Evolutionary conservation across 805 yeast species (phyloP).

Genomic region (Teunomyces gatunensis): DNA sequence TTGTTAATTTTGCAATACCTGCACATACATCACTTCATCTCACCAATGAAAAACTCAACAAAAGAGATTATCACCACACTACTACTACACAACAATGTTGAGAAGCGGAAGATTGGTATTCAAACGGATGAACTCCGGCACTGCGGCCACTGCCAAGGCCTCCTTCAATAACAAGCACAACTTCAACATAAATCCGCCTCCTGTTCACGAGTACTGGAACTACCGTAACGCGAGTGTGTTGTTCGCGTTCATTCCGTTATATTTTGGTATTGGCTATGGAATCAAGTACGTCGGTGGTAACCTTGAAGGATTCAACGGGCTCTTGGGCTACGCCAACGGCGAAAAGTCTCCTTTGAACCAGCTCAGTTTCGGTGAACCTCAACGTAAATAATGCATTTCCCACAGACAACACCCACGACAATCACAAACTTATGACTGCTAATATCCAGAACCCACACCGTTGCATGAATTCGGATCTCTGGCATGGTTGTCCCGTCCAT

Average conservation of each 20-base stretch:
- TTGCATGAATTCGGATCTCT: no score
- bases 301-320: slow-evolving; percentile 29
- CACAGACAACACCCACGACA: no score
- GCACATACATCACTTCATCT: not conserved
- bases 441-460: no score
- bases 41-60: slow-evolving; percentile 2
- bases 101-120: slow-evolving; percentile 20
- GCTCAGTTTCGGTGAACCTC: slow-evolving; percentile 38
- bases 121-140: slow-evolving; percentile 29
- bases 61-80: not conserved
- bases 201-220: slow-evolving; percentile 46
- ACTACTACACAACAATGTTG: slow-evolving; percentile 21
- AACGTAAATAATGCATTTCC: slow-evolving; percentile 12
- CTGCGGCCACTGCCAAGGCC: slow-evolving; percentile 14
- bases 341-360: slow-evolving; percentile 40
- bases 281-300: slow-evolving; percentile 30
- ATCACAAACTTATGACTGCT: no score
- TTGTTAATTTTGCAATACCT: no score
- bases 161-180: slow-evolving; percentile 42
- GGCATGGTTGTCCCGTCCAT: no score
- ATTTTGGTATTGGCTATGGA: slow-evolving; percentile 32
- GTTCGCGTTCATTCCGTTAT: slow-evolving; percentile 38
- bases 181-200: slow-evolving; percentile 44
- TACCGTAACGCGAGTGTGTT: slow-evolving; percentile 34
- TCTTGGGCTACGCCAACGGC: slow-evolving; percentile 33